Base-by-base conservation (phyloP, 148 eudicot species). In the Cornus florida region DNA sequence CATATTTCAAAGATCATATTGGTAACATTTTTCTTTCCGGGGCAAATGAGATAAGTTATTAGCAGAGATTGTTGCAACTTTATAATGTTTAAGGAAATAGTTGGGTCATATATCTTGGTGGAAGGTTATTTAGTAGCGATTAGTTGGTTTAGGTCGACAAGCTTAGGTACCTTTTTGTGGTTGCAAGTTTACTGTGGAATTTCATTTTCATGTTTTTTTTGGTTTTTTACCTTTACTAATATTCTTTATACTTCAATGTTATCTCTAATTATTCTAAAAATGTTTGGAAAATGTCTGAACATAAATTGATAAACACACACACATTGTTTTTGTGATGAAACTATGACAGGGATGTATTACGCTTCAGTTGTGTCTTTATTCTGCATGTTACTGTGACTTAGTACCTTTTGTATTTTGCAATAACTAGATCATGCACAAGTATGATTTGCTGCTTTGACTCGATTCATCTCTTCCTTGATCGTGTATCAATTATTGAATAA, bases 401-500 rank as follows among this genome's bases (percentile, higher is more conserved):
- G 56, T 20, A 56, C 31, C 60, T 76, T 53, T 14, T 3, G 19
- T 16, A 53, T 0, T 53, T 11, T 11, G 59, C 16, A 12, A 68
- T 53, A 71, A 76, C 65, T 14, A 23, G 10, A 28, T 79, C n/a
- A 46, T 53, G 60, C 22, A 38, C 32, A 20, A 50, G 24, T 56
- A 43, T 43, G 48, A 35, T 65, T 53, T 0, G 74, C 5, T 67
- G 23, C 24, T 56, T 50, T 81, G 43, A 46, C 64, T 5, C 13
- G 13, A 48, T 43, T 67, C 38, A 2, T 7, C 46, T 17, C 1
- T 62, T 62, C 8, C 66, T 20, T 62, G 66, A n/a, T 62, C 20
- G 66, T 31, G 16, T 69, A 48, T 67, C 46, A 28, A 65, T 31
- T 76, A 66, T n/a, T 64, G 50, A 76, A 68, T 71, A 56, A 62